Base-by-base conservation (phyloP, 129 eudicot species). In the Tagetes patula region DNA sequence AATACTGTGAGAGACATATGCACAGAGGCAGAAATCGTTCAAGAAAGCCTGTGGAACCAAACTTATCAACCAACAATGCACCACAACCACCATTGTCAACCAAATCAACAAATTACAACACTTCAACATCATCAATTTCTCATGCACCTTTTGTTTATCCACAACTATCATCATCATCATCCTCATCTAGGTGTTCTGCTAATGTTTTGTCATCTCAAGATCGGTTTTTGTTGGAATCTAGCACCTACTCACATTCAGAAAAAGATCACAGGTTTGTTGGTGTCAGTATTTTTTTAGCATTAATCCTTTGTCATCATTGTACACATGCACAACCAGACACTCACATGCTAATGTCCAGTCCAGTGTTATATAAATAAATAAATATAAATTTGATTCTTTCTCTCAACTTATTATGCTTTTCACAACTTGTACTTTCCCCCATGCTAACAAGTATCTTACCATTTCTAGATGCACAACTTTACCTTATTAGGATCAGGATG, bases 201-300 rank as follows among this genome's bases (percentile, higher is more conserved):
- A 67, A 49, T 83, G 82, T 59, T 13, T 31, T 60, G 61, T 71
- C 82, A 53, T 73, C 87, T 42, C 82, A 74, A 39, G 91, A 86
- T 75, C 77, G 79, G 67, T 76, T 87, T 76, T 73, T 81, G 77
- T 46, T 87, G 86, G 92, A 87, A 45, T 78, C 96, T 81, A 75
- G 79, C 72, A 56, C 79, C 59, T 85, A 61, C 20, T 77, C 87
- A 7, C 82, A 40, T 63, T 55, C 89, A 52, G 84, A 75, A 73
- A 88, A 78, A 81, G 86, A 85, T 68, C 84, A 65, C 80, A 83
- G 88, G 83, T 75, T 39, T 74, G 66, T 50, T 75, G 3, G 66
- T 36, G 59, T 65, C 55, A 45, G 48, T 30, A 66, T 7, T 40
- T 73, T 7, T 40, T 73, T 72, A 55, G 66, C 72, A 73, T 33